These are phyloP conservation scores for Thalia dealbata DNA, from an alignment of 176 grass and related monocot genomes.

Conservation along the genomic window DNA sequence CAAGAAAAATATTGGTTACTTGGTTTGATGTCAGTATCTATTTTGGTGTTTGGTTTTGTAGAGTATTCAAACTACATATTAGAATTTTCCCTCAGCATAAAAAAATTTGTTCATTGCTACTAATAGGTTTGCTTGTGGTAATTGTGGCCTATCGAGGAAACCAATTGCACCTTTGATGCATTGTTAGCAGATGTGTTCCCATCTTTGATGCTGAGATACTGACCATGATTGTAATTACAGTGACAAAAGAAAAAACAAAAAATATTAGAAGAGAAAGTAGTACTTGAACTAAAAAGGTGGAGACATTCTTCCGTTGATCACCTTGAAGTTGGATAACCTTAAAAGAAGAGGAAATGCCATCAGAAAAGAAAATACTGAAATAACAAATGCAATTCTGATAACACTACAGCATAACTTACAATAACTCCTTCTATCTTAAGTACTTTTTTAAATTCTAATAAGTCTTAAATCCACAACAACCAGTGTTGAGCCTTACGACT, in stretches of 20 bases:
- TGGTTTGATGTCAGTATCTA: no score
- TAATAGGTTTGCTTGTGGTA: no score
- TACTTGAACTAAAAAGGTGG: constrained; percentile 69
- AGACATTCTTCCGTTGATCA: constrained; percentile 71
- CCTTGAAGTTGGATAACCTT: constrained; percentile 76
- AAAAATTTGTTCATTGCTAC: no score
- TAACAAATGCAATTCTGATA: background rate
- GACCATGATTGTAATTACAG: background rate
- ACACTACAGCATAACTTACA: background rate
- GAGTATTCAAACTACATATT: no score
- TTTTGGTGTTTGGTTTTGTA: no score
- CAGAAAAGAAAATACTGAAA: background rate
- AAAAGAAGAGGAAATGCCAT: background rate
- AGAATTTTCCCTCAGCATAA: no score
- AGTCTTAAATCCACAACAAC: no score
- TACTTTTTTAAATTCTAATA: no score
- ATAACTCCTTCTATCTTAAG: background rate
- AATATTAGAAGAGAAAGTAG: background rate
- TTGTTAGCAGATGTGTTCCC: background rate
- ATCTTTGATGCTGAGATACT: no score
- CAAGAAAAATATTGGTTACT: no score
- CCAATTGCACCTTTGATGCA: background rate
- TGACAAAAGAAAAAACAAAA: background rate
- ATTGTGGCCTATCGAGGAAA: no score
- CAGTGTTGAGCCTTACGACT: background rate